Percentiles rank a stretch among this genome's conserved stretches.
These are phyloP conservation scores for Sordaria brevicollis DNA, from an alignment of 495 filamentous ascomycete species.

Conservation along the genomic window DNA sequence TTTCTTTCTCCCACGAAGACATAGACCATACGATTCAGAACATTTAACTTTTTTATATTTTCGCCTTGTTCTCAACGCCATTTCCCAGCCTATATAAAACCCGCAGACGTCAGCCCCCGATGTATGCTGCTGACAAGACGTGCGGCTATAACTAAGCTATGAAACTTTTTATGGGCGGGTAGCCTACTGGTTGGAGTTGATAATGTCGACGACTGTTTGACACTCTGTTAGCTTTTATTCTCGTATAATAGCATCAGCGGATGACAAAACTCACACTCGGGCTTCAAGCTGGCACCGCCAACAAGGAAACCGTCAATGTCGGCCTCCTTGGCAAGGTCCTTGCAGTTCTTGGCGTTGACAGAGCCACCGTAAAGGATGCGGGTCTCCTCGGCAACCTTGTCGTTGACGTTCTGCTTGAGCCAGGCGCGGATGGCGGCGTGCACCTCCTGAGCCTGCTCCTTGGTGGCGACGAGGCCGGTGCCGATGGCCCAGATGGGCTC, in stretches of 20 bases:
- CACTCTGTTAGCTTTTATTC: constrained; percentile 15
- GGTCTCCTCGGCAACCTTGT: constrained; percentile 63
- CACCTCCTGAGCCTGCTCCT: constrained; percentile 89
- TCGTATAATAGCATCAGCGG: no score
- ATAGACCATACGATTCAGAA: background rate
- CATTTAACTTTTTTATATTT: background rate
- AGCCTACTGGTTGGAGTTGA: constrained; percentile 43
- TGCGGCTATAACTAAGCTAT: background rate
- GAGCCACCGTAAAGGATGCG: constrained; percentile 93
- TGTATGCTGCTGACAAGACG: background rate
- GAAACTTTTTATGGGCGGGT: background rate
- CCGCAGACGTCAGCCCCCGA: background rate
- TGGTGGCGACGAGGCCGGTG: constrained; percentile 93
- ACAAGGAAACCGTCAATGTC: constrained; percentile 99
- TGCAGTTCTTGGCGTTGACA: constrained; percentile 97
- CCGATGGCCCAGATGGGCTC: constrained; percentile 99
- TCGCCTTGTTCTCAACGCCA: background rate
- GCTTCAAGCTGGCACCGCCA: constrained; percentile 96
- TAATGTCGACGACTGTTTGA: constrained; percentile 45
- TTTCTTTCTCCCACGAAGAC: background rate
- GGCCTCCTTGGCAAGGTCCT: constrained; percentile 75
- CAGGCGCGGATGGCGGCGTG: constrained; percentile 87
- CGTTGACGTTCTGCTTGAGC: constrained; percentile 63
- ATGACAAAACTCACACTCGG: constrained; percentile 62
- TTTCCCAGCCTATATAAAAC: background rate